phyloP scores from a whole-genome alignment of 768 basidiomycete species.

The Russula sp. region DNA sequence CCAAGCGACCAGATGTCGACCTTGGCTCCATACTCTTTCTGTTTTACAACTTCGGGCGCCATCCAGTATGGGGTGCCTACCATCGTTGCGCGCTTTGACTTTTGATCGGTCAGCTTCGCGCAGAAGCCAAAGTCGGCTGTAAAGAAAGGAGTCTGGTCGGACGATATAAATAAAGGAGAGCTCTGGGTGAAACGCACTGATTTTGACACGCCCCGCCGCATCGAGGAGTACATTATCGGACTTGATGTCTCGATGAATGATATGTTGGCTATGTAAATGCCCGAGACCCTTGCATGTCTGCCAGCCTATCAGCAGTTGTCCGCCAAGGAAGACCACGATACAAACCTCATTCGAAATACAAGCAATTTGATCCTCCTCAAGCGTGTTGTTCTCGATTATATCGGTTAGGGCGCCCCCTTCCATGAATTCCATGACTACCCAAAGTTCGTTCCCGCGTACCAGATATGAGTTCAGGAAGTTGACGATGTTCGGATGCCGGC shows the following conservation, averaged over 20 bases:
- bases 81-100: conserved; percentile 97
- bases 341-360: conserved; percentile 87
- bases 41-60: conserved; percentile 98
- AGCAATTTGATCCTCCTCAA: conserved; percentile 93
- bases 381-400: conserved; percentile 92
- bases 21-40: conserved; percentile 94
- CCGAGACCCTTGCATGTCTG: conserved; percentile 94
- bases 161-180: background rate
- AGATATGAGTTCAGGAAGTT: conserved; percentile 91
- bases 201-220: conserved; percentile 89
- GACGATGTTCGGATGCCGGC: conserved; percentile 94
- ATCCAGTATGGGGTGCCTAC: conserved; percentile 98
- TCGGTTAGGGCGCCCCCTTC: conserved; percentile 96
- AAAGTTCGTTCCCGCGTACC: conserved; percentile 80
- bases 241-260: conserved; percentile 97
- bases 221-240: conserved; percentile 94
- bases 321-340: background rate
- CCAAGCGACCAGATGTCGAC: conserved; percentile 97
- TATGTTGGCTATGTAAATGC: conserved; percentile 87
- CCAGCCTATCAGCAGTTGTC: background rate
- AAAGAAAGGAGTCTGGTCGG: background rate
- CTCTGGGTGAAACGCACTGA: conserved; percentile 60
- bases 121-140: conserved; percentile 96
- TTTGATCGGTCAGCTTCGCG: conserved; percentile 92
- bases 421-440: conserved; percentile 99